phyloP scores from a whole-genome alignment of 345 rosid genomes.

The Citrus sinensis region DVS_A1.0 CM039161.1:23475501-23476000 shows the following conservation, averaged over 20 bases:
- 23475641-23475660: not conserved
- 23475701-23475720: too few relatives aligned
- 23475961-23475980: conserved; percentile 86
- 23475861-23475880: conserved; percentile 28
- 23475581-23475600: not conserved
- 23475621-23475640: not conserved
- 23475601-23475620: not conserved
- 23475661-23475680: not conserved
- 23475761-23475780: conserved; percentile 50
- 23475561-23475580: not conserved
- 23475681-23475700: not conserved
- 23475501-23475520: too few relatives aligned
- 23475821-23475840: conserved; percentile 37
- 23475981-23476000: conserved; percentile 98
- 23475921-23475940: conserved; percentile 91
- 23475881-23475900: conserved; percentile 61
- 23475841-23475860: conserved; percentile 14
- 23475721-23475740: not conserved
- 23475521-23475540: too few relatives aligned
- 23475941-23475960: conserved; percentile 92
- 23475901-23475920: conserved; percentile 80
- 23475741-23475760: conserved; percentile 56
- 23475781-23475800: conserved; percentile 34
- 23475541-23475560: too few relatives aligned
- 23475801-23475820: conserved; percentile 52